Evolutionary conservation across 345 rosid genomes (phyloP), one percentile per base, ranked within the genome.

Genomic region (Cardamine resedifolia): DNA sequence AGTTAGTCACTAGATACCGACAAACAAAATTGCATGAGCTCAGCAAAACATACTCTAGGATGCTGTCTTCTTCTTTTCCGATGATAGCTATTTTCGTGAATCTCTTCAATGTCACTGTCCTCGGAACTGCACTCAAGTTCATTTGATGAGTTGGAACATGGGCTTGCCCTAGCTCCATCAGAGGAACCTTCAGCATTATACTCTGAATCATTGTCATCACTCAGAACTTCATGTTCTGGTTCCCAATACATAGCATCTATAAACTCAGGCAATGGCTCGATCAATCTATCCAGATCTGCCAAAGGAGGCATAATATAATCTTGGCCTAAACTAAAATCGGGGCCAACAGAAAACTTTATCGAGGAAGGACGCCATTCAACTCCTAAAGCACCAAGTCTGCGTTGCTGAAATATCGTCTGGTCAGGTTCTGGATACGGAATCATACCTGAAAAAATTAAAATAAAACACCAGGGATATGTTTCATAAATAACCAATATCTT

Each of bases 371-470:
- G 90, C 98, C 98, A 91, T 80, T 91, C 98, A 66, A 88, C 67
- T 55, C 97, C 96, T 71, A 95, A 77, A 15, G 97, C 92, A 62
- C 98, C 99, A 72, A 95, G 87, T 68, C 99, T 88, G 48, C 92
- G 89, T 77, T 84, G 83, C 88, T 95, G 99, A 81, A 81, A 95
- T 89, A 87, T 83, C 68, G 82, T 90, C 81, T 95, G 99, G 77
- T 91, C 93, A 59, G 97, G 98, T 82, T 95, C 99, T 36, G 95
- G 83, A 79, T 95, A 95, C 16, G 99, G 99, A 81, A 83, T 82
- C 96, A 95, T 86, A 72, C 96, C 99, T 92, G 75, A 68, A 68
- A 68, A 77, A 50, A 58, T 68, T 41, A 75, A 74, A 78, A 41
- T 30, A 56, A 56, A 74, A 64, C 77, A 19, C 21, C 34, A 47